These are phyloP conservation scores for Fraxinus velutina DNA, from an alignment of 305 asterid genomes.

Conservation along the genomic window DNA sequence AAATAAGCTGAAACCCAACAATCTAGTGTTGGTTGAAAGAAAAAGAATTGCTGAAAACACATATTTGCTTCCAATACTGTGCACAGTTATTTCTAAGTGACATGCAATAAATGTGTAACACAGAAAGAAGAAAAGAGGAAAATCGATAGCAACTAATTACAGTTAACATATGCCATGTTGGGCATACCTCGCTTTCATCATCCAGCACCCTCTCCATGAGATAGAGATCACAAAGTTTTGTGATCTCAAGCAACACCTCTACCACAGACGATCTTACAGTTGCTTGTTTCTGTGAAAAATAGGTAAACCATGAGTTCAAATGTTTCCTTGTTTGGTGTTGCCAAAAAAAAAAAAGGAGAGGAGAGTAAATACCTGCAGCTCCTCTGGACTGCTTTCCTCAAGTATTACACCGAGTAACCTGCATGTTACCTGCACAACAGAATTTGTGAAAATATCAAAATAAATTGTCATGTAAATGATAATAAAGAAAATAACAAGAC, in stretches of 20 bases:
- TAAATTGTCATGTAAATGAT: background rate
- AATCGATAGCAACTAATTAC: background rate
- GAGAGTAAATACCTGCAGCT: constrained; percentile 65
- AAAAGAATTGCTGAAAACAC: background rate
- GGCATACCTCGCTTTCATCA: constrained; percentile 77
- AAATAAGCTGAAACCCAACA: background rate
- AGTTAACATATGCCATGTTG: constrained; percentile 10
- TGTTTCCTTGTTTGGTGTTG: background rate
- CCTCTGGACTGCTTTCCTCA: constrained; percentile 87
- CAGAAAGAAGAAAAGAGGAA: background rate
- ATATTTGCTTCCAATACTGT: background rate
- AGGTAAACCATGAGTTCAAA: constrained; percentile 26
- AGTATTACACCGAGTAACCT: constrained; percentile 78
- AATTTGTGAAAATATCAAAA: constrained; percentile 9
- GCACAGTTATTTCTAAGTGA: constrained; percentile 5
- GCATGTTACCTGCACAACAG: constrained; percentile 72
- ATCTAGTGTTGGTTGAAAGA: background rate
- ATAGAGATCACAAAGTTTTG: constrained; percentile 85
- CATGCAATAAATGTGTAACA: constrained; percentile 8
- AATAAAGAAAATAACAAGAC: background rate
- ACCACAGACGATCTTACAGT: constrained; percentile 78
- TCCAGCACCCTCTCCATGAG: constrained; percentile 93
- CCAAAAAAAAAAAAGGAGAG: background rate
- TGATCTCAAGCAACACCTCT: constrained; percentile 79
- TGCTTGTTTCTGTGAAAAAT: constrained; percentile 61